phyloP scores from a whole-genome alignment of 495 filamentous ascomycete genomes.

The Saxophila tyrrhenica region DNA sequence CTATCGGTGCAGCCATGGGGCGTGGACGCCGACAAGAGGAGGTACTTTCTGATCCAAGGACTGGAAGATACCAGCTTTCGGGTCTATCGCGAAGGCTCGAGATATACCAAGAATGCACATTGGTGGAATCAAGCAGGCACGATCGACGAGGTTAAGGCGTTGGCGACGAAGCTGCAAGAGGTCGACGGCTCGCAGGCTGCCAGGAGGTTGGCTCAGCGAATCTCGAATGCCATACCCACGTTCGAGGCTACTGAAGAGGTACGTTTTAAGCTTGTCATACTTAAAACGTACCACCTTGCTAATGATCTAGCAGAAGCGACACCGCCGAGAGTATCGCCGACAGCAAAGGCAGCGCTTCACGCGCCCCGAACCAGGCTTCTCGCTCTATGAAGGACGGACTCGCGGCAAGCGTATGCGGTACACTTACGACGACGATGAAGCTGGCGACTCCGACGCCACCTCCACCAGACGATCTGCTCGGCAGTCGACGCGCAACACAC shows the following conservation, averaged over 20 bases:
- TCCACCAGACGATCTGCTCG: constrained; percentile 60
- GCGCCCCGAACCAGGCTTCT: constrained; percentile 80
- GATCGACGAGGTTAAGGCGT: constrained; percentile 69
- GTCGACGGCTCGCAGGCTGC: constrained; percentile 71
- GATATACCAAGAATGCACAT: constrained; percentile 52
- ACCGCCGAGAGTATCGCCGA: constrained; percentile 80
- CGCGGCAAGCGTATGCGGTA: constrained; percentile 92
- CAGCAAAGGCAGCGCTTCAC: constrained; percentile 77
- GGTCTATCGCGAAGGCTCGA: constrained; percentile 90
- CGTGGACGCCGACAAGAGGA: constrained; percentile 74
- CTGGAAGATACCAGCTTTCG: constrained; percentile 88
- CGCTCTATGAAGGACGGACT: constrained; percentile 90
- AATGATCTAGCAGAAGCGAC: constrained; percentile 58
- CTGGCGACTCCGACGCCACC: constrained; percentile 48
- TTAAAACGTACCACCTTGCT: constrained; percentile 19
- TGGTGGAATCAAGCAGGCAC: constrained; percentile 90
- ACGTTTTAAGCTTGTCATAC: not conserved
- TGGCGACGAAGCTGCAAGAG: constrained; percentile 61
- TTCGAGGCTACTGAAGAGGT: constrained; percentile 84
- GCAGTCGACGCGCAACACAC: constrained; percentile 53
- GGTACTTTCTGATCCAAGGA: constrained; percentile 90
- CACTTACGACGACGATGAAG: constrained; percentile 62
- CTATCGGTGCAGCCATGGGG: constrained; percentile 94
- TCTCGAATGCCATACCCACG: constrained; percentile 71
- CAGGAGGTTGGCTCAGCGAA: constrained; percentile 61